Evolutionary conservation across 768 basidiomycete species (phyloP).

Genomic region (Lactarius sp.): DNA sequence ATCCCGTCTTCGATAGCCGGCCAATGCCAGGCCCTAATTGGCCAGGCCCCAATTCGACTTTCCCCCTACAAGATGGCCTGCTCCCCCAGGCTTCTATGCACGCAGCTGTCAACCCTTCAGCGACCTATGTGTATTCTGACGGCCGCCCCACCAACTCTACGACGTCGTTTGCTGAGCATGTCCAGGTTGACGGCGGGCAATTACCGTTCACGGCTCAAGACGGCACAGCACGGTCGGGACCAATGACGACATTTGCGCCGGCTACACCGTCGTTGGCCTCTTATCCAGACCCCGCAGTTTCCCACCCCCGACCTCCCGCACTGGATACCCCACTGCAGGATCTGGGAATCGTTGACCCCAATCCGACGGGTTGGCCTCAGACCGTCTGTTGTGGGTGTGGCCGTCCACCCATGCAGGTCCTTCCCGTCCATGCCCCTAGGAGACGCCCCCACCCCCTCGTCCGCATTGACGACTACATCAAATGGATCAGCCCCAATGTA

Average conservation of each 20-base stretch:
- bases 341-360: neutral
- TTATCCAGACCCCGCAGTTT: neutral
- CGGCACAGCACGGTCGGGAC: neutral
- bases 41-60: neutral
- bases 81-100: neutral
- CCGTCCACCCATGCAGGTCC: neutral
- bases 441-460: constrained; percentile 1
- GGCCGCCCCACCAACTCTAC: neutral
- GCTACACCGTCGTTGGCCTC: neutral
- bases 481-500: neutral
- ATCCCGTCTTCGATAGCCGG: neutral
- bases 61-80: neutral
- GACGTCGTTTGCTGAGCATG: neutral
- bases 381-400: neutral
- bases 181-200: neutral
- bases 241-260: neutral
- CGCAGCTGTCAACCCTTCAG: neutral
- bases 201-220: neutral
- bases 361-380: neutral
- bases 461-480: constrained; percentile 7
- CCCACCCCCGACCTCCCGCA: neutral
- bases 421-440: neutral
- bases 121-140: neutral
- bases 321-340: neutral
- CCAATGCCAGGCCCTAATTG: neutral